These are phyloP conservation scores for Dioscorea alata DNA, from an alignment of 106 monocot genomes.

Conservation along the genomic window DNA sequence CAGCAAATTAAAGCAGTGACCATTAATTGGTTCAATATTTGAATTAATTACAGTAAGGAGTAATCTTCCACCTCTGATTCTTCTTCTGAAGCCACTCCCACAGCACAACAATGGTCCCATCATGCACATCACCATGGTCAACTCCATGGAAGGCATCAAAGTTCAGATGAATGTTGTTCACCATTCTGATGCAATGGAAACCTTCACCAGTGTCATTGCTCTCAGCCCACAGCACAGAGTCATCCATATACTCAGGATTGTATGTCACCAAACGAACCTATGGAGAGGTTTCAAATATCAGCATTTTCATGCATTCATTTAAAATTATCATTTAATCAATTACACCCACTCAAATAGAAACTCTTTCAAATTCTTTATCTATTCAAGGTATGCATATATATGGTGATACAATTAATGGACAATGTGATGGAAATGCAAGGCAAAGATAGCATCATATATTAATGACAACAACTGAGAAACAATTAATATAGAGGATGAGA, in stretches of 20 bases:
- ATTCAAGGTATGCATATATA: no score
- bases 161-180: conserved; percentile 19
- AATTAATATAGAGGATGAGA: no score
- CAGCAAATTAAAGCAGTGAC: no score
- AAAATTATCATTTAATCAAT: no score
- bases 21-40: no score
- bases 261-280: conserved; percentile 27
- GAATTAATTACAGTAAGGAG: conserved; percentile 6
- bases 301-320: background rate
- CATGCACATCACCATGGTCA: conserved; percentile 9
- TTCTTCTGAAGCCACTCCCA: conserved; percentile 12
- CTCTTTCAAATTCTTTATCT: no score
- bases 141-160: conserved; percentile 18
- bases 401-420: no score
- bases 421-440: no score
- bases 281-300: background rate
- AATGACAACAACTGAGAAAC: no score
- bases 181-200: conserved; percentile 14
- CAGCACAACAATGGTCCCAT: conserved; percentile 12
- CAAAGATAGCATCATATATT: no score
- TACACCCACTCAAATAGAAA: no score
- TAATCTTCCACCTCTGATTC: conserved; percentile 15
- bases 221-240: conserved; percentile 40
- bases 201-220: conserved; percentile 21
- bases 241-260: conserved; percentile 29